phyloP scores from a whole-genome alignment of 345 rosid species.

The Cardiospermum halicacabum region DNA sequence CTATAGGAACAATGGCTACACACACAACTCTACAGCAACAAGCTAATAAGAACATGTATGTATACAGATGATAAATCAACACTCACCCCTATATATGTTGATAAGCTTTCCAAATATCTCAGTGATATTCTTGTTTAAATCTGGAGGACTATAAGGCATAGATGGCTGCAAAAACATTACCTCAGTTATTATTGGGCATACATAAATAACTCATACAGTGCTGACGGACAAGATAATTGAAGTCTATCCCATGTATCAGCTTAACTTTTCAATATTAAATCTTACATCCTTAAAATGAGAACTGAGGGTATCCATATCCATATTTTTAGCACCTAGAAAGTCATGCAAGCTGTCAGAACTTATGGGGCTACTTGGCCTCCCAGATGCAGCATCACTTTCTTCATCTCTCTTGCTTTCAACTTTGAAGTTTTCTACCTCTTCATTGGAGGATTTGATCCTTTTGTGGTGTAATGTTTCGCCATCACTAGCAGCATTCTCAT shows the following conservation, averaged over 20 bases:
- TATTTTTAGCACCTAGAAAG: slow-evolving; percentile 29
- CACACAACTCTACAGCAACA: not conserved
- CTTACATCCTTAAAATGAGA: slow-evolving; percentile 50
- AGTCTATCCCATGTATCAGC: not conserved
- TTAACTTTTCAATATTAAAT: not conserved
- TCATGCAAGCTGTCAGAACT: slow-evolving; percentile 28
- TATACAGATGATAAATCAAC: not conserved
- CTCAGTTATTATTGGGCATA: slow-evolving; percentile 2
- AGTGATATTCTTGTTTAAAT: slow-evolving; percentile 73
- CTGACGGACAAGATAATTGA: not conserved
- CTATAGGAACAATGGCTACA: not conserved
- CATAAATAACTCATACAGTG: not conserved
- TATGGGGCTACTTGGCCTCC: slow-evolving; percentile 29
- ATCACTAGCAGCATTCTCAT: slow-evolving; percentile 19
- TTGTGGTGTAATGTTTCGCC: slow-evolving; percentile 35
- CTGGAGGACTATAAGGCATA: slow-evolving; percentile 62
- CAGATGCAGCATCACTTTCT: slow-evolving; percentile 16
- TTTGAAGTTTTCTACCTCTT: slow-evolving; percentile 17
- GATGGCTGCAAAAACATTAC: slow-evolving; percentile 34
- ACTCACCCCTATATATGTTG: slow-evolving; percentile 75
- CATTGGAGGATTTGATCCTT: slow-evolving; percentile 33
- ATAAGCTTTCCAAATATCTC: slow-evolving; percentile 88
- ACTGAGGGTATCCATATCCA: slow-evolving; percentile 27
- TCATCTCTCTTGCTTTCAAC: slow-evolving; percentile 15
- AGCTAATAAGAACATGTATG: not conserved